Evolutionary conservation across 2,329 filamentous ascomycete species (phyloP), one percentile per base, ranked within the genome.

Genomic region (Nigrospora oryzae): DNA sequence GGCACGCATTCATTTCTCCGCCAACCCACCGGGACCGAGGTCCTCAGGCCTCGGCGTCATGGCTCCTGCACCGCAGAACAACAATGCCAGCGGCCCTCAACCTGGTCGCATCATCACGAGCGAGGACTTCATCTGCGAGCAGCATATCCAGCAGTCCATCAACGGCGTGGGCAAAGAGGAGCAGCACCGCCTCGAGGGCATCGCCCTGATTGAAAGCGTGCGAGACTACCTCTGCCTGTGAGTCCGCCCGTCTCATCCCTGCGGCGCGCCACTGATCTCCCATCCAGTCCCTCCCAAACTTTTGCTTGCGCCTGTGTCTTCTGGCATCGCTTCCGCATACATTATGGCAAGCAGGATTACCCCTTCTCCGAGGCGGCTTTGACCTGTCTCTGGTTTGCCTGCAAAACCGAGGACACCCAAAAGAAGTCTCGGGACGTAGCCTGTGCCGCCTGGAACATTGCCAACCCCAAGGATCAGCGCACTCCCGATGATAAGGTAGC

Each of bases 401-500:
- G 91, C 73, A 98, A 98, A 69, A 89, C 94, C 38, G 93, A 98
- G 65, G 93, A 98, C 63, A 98, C 93, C 0, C 78, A 96, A 53
- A 98, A 98, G 68, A 97, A 97, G 70, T 95, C 89, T 4, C 82
- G 80, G 46, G 93, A 98, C 51, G 94, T 98, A 49, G 73, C 97
- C 14, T 94, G 89, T 47, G 89, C 90, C 1, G 84, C 88, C 19
- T 89, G 91, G 66, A 96, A 95, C 59, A 69, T 95, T 34, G 93
- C 89, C 65, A 77, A 66, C 59, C 78, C 56, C 53, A 83, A 66
- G 62, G 86, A 64, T 75, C 89, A 65, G 65, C 85, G 63, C 34
- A 84, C 84, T 15, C 79, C 86, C 4, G 91, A 97, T 63, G 89
- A 96, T 64, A 83, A 84, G 62, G 86, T 90, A 67, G 48, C 74